These are phyloP conservation scores for Trichoderma gracile DNA, from an alignment of 2,329 filamentous ascomycete species.

Conservation along the genomic window DNA sequence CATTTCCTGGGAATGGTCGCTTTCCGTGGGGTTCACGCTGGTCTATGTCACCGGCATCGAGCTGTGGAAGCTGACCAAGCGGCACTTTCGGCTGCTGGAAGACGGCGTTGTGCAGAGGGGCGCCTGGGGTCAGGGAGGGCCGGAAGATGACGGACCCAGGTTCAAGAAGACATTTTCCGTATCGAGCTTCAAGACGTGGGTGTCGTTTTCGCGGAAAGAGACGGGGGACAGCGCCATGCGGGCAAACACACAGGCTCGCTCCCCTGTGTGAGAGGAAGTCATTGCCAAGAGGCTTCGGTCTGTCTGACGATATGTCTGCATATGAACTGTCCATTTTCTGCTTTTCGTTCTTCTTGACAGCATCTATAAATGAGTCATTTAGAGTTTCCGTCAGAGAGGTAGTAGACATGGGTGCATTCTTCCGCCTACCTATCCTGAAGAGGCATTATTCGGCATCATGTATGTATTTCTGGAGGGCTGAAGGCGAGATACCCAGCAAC, in stretches of 20 bases:
- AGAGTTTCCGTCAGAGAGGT: not conserved
- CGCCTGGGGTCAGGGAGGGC: slow-evolving; percentile 54
- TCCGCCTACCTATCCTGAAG: not conserved
- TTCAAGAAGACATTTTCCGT: slow-evolving; percentile 54
- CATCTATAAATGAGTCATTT: slow-evolving; percentile 3
- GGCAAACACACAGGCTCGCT: slow-evolving; percentile 24
- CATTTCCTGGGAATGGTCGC: slow-evolving; percentile 75
- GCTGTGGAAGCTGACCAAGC: slow-evolving; percentile 70
- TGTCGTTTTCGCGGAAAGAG: slow-evolving; percentile 45
- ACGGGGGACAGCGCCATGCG: slow-evolving; percentile 40
- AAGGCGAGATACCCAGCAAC: not conserved
- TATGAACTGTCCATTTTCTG: not conserved
- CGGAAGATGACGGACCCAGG: slow-evolving; percentile 48
- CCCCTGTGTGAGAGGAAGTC: not conserved
- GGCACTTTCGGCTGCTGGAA: slow-evolving; percentile 54
- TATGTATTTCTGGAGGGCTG: not conserved
- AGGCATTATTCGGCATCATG: slow-evolving; percentile 1
- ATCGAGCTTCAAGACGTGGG: slow-evolving; percentile 53
- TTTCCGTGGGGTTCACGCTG: slow-evolving; percentile 63
- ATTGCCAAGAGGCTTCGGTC: not conserved
- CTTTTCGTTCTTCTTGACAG: not conserved
- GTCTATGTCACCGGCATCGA: slow-evolving; percentile 69
- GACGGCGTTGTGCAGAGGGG: slow-evolving; percentile 53
- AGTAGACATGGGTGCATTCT: not conserved
- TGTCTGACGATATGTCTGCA: not conserved